Conservation (phyloP, 768 basidiomycete species). For the Lactarius vividus region DNA sequence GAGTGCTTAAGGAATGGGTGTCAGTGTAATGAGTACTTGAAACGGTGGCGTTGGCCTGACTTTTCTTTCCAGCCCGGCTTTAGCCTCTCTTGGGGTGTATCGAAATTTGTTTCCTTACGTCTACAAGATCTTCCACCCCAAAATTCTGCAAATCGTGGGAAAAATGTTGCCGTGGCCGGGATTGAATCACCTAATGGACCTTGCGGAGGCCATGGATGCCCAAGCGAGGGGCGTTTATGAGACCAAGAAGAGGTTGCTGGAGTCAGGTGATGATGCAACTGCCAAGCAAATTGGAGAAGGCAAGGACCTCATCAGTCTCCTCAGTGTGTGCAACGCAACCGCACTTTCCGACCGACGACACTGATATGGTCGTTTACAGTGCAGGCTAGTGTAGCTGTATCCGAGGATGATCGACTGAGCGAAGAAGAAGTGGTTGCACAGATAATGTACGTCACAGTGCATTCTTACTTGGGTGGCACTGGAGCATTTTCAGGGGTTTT, state of each 20-base stretch:
- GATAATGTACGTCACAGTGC: conserved; percentile 30
- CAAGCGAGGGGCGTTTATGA: conserved; percentile 39
- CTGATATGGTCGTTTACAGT: conserved; percentile 33
- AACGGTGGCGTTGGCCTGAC: background rate
- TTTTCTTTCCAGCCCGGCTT: conserved; percentile 13
- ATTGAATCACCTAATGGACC: conserved; percentile 35
- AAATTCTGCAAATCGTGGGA: conserved; percentile 37
- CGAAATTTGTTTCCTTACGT: conserved; percentile 26
- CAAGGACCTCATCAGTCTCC: conserved; percentile 46
- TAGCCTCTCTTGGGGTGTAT: conserved; percentile 14
- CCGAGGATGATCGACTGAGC: conserved; percentile 28
- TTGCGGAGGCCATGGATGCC: conserved; percentile 39
- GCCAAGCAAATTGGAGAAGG: conserved; percentile 35
- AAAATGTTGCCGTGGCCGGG: conserved; percentile 36
- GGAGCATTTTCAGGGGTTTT: conserved; percentile 12
- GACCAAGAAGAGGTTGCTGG: conserved; percentile 38
- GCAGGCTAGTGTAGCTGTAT: conserved; percentile 39
- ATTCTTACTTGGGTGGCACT: background rate
- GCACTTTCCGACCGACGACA: background rate
- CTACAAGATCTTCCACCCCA: conserved; percentile 25
- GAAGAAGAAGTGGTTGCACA: conserved; percentile 43
- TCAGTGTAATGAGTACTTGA: conserved; percentile 6
- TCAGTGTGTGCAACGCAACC: conserved; percentile 36
- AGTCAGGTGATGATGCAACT: conserved; percentile 35
- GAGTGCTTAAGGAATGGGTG: conserved; percentile 30